Conservation (phyloP, 2,329 filamentous ascomycete genomes). For the Paramyrothecium roridum region DNA sequence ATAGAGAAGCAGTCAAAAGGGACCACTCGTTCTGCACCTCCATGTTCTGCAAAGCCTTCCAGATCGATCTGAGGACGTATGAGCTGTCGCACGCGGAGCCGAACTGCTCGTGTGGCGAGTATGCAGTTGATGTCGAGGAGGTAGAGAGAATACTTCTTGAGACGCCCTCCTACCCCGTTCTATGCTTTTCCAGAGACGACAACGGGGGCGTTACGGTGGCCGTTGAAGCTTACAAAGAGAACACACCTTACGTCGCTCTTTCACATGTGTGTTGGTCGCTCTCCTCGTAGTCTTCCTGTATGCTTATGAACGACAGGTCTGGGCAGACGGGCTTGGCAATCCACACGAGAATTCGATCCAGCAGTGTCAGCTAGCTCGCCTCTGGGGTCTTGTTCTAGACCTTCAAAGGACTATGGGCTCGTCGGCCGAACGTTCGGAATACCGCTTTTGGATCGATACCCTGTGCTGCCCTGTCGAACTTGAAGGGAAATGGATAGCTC, state of each 20-base stretch:
- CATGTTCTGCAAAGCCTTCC: constrained; percentile 21
- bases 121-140: constrained; percentile 12
- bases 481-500: constrained; percentile 19
- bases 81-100: constrained; percentile 14
- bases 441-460: constrained; percentile 29
- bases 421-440: constrained; percentile 1
- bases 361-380: constrained; percentile 22
- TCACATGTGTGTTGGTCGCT: constrained; percentile 20
- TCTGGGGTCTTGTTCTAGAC: constrained; percentile 17
- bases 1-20: constrained; percentile 1
- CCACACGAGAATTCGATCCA: constrained; percentile 23
- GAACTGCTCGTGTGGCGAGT: constrained; percentile 15
- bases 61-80: constrained; percentile 24
- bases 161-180: constrained; percentile 3
- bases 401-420: constrained; percentile 6
- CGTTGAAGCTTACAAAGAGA: constrained; percentile 17
- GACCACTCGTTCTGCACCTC: constrained; percentile 22
- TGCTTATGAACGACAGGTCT: constrained; percentile 16
- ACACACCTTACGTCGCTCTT: constrained; percentile 26
- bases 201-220: constrained; percentile 6
- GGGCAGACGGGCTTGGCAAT: constrained; percentile 32
- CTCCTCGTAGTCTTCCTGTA: background rate
- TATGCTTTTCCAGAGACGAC: constrained; percentile 12
- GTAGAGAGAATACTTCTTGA: constrained; percentile 2
- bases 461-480: constrained; percentile 26